Evolutionary conservation across 2,329 filamentous ascomycete species (phyloP).

Genomic region (Myriosclerotinia scirpicola): DNA sequence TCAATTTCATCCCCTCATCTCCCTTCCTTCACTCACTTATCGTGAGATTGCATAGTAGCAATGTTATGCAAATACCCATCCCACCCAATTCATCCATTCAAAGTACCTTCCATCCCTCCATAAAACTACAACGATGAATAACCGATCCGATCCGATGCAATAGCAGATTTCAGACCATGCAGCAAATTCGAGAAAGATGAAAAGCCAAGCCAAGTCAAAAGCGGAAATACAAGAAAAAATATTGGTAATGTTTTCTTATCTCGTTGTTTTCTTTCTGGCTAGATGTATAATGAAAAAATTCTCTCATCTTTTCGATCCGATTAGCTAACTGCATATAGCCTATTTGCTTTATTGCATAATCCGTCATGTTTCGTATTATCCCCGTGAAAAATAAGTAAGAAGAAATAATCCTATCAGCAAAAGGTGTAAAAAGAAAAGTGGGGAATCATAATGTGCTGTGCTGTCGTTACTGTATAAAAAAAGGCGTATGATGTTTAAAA

Average conservation of each 20-base stretch:
- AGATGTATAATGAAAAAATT: not conserved
- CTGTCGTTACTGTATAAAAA: slow-evolving; percentile 24
- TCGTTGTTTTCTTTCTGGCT: not conserved
- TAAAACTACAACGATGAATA: slow-evolving; percentile 22
- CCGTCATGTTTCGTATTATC: slow-evolving; percentile 16
- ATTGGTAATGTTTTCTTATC: not conserved
- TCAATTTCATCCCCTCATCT: slow-evolving; percentile 7
- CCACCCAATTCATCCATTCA: not conserved
- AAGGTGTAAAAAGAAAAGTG: slow-evolving; percentile 14
- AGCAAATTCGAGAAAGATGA: not conserved
- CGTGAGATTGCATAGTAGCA: slow-evolving; percentile 11
- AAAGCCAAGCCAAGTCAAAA: not conserved
- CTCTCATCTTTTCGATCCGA: not conserved
- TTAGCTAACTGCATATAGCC: slow-evolving; percentile 1
- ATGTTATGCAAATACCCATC: not conserved
- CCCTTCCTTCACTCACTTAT: not conserved
- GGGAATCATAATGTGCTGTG: slow-evolving; percentile 22
- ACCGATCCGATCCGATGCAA: slow-evolving; percentile 8
- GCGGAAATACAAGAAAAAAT: not conserved
- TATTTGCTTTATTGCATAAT: slow-evolving; percentile 10
- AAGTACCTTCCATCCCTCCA: not conserved
- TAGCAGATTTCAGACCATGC: not conserved
- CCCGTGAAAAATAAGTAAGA: slow-evolving; percentile 13
- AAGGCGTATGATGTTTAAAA: slow-evolving; percentile 17
- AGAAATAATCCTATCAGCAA: not conserved